These are phyloP conservation scores for Phytophthora pinifolia DNA, from an alignment of 352 stramenopile species.

Conservation along the genomic window DNA sequence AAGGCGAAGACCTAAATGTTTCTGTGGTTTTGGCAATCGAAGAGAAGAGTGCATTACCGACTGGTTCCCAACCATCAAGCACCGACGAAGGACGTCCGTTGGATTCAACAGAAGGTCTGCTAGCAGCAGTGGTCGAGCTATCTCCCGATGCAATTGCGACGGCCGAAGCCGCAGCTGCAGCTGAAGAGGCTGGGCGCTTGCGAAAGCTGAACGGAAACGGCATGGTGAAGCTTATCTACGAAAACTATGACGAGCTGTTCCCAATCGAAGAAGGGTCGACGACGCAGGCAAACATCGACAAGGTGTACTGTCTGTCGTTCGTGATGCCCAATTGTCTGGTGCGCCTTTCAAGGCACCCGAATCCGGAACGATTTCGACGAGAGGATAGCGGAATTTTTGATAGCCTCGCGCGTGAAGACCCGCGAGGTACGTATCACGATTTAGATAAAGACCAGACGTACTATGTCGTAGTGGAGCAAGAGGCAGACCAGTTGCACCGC, in stretches of 20 bases:
- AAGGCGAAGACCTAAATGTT: neutral
- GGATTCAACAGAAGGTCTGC: neutral
- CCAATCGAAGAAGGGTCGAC: conserved; percentile 74
- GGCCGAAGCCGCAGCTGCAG: conserved; percentile 4
- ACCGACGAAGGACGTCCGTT: neutral
- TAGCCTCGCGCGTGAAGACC: conserved; percentile 67
- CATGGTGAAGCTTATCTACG: conserved; percentile 79
- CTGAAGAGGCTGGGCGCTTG: conserved; percentile 35
- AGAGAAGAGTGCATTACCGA: neutral
- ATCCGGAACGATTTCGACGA: conserved; percentile 50
- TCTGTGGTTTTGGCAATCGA: neutral
- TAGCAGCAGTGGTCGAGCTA: conserved; percentile 1
- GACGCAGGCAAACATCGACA: conserved; percentile 74
- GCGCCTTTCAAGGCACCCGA: conserved; percentile 57
- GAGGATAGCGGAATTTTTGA: conserved; percentile 55
- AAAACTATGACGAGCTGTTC: conserved; percentile 89
- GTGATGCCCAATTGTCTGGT: conserved; percentile 88
- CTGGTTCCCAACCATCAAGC: neutral
- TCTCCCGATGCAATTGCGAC: conserved; percentile 1
- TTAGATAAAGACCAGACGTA: conserved; percentile 72
- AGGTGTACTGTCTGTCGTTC: conserved; percentile 87
- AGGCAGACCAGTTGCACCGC: conserved; percentile 61
- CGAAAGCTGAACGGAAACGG: conserved; percentile 58
- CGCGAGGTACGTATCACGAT: conserved; percentile 63
- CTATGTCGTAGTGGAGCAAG: conserved; percentile 84